Evolutionary conservation across 148 eudicot species (phyloP), one percentile per base, ranked within the genome.

Genomic region (Persicaria tinctoria): DNA sequence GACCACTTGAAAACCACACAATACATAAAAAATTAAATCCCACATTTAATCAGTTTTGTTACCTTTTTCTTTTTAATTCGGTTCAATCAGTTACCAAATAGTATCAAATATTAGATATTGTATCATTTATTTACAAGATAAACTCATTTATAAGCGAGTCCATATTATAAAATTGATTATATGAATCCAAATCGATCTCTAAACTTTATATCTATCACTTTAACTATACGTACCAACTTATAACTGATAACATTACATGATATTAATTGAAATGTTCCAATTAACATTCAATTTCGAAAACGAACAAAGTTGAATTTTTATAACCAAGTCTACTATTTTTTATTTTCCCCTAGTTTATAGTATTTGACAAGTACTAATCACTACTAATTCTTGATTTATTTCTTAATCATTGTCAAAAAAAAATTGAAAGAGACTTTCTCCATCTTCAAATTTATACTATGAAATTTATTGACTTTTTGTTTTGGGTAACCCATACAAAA

Each of bases 1-100:
- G 68, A 63, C 46, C 68, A 63, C 46, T 54, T 54, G 20, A 54
- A 54, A 54, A 57, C 3, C 46, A 63, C 68, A 63, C 45, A 63
- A 27, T 1, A 6, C 27, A 57, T 57, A 5, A 1, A 57, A 10
- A 5, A 57, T 17, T 17, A 57, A 57, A 18, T 17, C 32, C 9
- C 11, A 63, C 2, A 63, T 63, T 62, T 63, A 23, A 59, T 54
- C 6, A 14, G 6, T 23, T 32, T 23, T 32, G 41, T 32, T 32
- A 32, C 3, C 41, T 32, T 32, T 32, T 32, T 32, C 41, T 32
- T 32, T 2, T 32, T 32, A 32, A 32, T 32, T 32, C 41, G 41
- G 41, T 32, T 32, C 38, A 32, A 32, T 32, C 38, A 32, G 41
- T 32, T 32, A 23, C 27, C 27, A 23, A 23, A 23, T 23, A n/a